Evolutionary conservation across 371 early-diverging fungal genomes (phyloP), one percentile per base, ranked within the genome.

Genomic region (Neoconidiobolus thromboides): DNA sequence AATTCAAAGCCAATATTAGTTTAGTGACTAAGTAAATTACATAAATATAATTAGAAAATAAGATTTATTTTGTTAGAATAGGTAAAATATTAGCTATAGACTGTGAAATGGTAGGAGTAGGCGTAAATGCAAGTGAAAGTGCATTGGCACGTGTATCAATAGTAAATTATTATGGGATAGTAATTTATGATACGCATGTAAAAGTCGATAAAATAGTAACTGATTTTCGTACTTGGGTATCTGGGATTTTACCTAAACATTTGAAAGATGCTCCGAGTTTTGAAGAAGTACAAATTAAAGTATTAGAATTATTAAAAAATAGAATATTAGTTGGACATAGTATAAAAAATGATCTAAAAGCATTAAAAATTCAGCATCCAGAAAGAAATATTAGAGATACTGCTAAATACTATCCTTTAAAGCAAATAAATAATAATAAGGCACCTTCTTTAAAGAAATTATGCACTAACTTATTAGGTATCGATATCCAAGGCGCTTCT

Each of bases 41-140:
- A 26, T 26, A 26, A 26, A 26, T 26, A 26, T 26, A 26, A 26
- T 26, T 26, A 26, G 26, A 26, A 26, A 26, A 26, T 26, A 26
- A 26, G 26, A 26, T 26, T 26, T 26, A 26, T 26, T 26, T 26
- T 26, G 26, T 26, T 26, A 26, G 26, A 26, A 26, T 26, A 26
- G 26, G 26, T 26, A 26, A 26, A 26, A 26, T 26, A 26, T 26
- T 97, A 1, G 96, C 90, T 5, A 87, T 97, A 37, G 98, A 97
- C 79, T 97, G 98, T 71, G 97, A 96, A 69, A 96, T 95, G 96
- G 96, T 97, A 51, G 96, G 96, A 40, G 87, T 88, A n/a, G 96
- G 95, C 0, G 75, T 76, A 12, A 81, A 79, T 39, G 98, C 93
- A 1, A 62, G 47, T 6, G 70, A 80, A 43, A 89, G 91, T 2